Evolutionary conservation across 139 green algal species (phyloP).

Genomic region (Zygnema cylindricum): DNA sequence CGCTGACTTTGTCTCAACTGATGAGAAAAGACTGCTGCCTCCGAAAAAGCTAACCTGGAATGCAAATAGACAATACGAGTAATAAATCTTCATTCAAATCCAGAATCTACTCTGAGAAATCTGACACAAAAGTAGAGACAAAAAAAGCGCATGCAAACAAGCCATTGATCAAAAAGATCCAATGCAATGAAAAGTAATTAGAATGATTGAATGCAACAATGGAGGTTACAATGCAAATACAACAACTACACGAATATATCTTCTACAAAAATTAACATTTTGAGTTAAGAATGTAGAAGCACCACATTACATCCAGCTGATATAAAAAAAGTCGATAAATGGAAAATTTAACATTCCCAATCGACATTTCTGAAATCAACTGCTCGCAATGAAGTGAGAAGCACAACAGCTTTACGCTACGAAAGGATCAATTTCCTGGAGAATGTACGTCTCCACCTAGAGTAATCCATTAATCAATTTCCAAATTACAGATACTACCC

Average conservation of each 20-base stretch:
- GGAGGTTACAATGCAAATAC: background rate
- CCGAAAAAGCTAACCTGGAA: slow-evolving; percentile 38
- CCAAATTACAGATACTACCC: background rate
- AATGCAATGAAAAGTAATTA: background rate
- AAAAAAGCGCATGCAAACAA: background rate
- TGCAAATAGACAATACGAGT: slow-evolving; percentile 7
- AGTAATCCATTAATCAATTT: background rate
- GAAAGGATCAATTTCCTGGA: background rate
- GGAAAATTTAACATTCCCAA: background rate
- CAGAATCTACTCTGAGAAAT: no score
- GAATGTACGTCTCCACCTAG: background rate
- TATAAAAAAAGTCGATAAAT: no score
- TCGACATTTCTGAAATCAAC: background rate
- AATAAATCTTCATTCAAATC: background rate
- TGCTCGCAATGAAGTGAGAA: background rate
- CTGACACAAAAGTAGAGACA: background rate
- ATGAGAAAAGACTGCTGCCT: slow-evolving; percentile 5
- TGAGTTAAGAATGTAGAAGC: no score
- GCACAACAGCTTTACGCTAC: background rate
- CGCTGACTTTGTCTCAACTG: background rate
- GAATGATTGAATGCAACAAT: background rate
- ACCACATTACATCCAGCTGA: no score
- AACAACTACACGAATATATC: background rate
- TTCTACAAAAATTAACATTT: no score
- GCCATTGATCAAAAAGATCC: background rate